Evolutionary conservation across 495 filamentous ascomycete genomes (phyloP).

Genomic region (Lophiotrema nucula): DNA sequence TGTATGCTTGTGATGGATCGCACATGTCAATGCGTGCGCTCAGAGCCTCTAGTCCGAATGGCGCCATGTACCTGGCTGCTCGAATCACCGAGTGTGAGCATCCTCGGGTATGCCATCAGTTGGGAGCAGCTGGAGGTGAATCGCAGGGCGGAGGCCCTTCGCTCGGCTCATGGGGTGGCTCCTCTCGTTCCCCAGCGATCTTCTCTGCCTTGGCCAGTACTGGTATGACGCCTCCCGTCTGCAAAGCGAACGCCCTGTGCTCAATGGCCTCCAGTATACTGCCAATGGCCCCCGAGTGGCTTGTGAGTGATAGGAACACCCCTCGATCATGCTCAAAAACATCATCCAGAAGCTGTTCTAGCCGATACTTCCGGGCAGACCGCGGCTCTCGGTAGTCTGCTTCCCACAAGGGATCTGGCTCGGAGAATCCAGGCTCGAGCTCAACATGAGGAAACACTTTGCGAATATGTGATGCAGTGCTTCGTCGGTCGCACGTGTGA

Average conservation of each 20-base stretch:
- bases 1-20: not conserved
- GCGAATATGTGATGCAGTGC: slow-evolving; percentile 56
- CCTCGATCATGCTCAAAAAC: slow-evolving; percentile 60
- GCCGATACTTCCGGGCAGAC: slow-evolving; percentile 56
- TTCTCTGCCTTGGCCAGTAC: slow-evolving; percentile 41
- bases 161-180: slow-evolving; percentile 19
- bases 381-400: slow-evolving; percentile 37
- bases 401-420: slow-evolving; percentile 39
- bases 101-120: not conserved
- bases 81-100: too few relatives aligned
- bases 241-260: slow-evolving; percentile 38
- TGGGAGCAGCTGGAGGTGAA: not conserved
- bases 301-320: slow-evolving; percentile 37
- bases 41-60: too few relatives aligned
- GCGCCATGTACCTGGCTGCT: not conserved
- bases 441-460: slow-evolving; percentile 50
- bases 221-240: slow-evolving; percentile 41
- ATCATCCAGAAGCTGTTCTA: slow-evolving; percentile 57
- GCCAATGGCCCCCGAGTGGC: slow-evolving; percentile 41
- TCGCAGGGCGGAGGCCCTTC: slow-evolving; percentile 20
- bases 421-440: slow-evolving; percentile 62
- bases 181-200: slow-evolving; percentile 24
- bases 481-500: slow-evolving; percentile 79
- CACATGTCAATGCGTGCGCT: not conserved
- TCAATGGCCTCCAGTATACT: slow-evolving; percentile 36